Evolutionary conservation across 495 filamentous ascomycete species (phyloP), one percentile per base, ranked within the genome.

Genomic region (Annulohypoxylon moriforme): DNA sequence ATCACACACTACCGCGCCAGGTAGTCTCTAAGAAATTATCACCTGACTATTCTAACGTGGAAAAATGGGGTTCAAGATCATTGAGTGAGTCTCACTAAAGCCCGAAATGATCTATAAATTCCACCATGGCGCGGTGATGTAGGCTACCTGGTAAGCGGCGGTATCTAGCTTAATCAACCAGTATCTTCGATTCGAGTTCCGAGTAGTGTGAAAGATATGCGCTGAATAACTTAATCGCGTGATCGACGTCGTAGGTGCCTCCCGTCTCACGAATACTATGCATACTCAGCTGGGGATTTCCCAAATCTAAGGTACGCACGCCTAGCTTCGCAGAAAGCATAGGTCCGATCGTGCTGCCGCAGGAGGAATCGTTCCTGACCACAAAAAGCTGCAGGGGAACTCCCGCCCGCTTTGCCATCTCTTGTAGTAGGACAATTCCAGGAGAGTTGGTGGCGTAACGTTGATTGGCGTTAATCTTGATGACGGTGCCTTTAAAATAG

Each of bases 381-480:
- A 99, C 96, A 74, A 98, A 97, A 36, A 98, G 80, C 81, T 99
- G 96, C 69, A 99, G 83, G 13, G 96, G 96, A 34, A 97, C 93
- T 36, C 86, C 86, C 9, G 83, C 80, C 13, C 73, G 69, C 57
- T 87, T 88, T 8, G 96, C 96, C 34, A 89, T 88, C 83, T 98
- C 95, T 80, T 97, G 91, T 34, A 98, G 80, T 25, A 98, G 84
- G 9, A 96, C 95, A 68, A 98, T 97, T 16, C 96, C 96, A 13
- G 96, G 96, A 3, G 93, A 92, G 82, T 97, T 98, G 60, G 96
- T 98, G 40, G 94, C 93, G 79, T 99, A 99, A 55, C 94, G 90
- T 56, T 94, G 92, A 77, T 98, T 98, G 55, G 96, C 96, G 79
- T 99, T 99, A 83, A 99, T 77, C 84, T 99, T 99, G 83, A 99